phyloP scores from a whole-genome alignment of 202 grass and related monocot genomes.

The Panicum virgatum region DNA sequence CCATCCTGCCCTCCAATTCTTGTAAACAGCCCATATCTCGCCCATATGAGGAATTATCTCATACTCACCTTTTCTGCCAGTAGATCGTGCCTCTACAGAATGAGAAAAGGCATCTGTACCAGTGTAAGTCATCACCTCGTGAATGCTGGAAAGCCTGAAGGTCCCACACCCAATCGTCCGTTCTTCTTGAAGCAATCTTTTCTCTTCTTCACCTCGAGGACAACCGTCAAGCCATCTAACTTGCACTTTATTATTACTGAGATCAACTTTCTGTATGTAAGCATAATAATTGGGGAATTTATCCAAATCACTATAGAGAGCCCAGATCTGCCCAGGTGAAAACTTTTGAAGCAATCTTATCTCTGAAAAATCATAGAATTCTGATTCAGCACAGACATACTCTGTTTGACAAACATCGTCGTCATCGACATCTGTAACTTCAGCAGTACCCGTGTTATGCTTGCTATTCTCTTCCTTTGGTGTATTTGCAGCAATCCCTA shows the following conservation, averaged over 20 bases:
- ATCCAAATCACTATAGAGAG: slow-evolving; percentile 80
- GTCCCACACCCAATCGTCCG: slow-evolving; percentile 56
- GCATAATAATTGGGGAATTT: slow-evolving; percentile 81
- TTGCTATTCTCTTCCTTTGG: slow-evolving; percentile 34
- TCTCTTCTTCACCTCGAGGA: slow-evolving; percentile 46
- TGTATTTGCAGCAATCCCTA: slow-evolving; percentile 7
- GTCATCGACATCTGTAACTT: slow-evolving; percentile 14
- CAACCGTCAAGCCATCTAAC: slow-evolving; percentile 62
- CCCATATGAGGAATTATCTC: slow-evolving; percentile 46
- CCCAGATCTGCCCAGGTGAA: slow-evolving; percentile 66
- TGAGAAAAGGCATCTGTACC: slow-evolving; percentile 70
- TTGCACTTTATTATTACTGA: slow-evolving; percentile 44
- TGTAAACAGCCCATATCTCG: slow-evolving; percentile 82
- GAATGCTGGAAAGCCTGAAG: slow-evolving; percentile 39
- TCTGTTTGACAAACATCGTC: slow-evolving; percentile 1
- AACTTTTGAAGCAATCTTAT: slow-evolving; percentile 52
- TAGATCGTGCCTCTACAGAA: slow-evolving; percentile 20
- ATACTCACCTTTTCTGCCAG: slow-evolving; percentile 45
- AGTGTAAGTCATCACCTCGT: slow-evolving; percentile 7
- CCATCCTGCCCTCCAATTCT: slow-evolving; percentile 69
- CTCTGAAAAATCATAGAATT: slow-evolving; percentile 66
- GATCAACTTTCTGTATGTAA: slow-evolving; percentile 48
- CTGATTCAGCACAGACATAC: slow-evolving; percentile 38
- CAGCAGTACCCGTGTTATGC: background rate
- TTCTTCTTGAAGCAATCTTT: slow-evolving; percentile 46